Evolutionary conservation across 2,329 filamentous ascomycete genomes (phyloP), one percentile per base, ranked within the genome.

Genomic region (Penicillium nordicum): DNA sequence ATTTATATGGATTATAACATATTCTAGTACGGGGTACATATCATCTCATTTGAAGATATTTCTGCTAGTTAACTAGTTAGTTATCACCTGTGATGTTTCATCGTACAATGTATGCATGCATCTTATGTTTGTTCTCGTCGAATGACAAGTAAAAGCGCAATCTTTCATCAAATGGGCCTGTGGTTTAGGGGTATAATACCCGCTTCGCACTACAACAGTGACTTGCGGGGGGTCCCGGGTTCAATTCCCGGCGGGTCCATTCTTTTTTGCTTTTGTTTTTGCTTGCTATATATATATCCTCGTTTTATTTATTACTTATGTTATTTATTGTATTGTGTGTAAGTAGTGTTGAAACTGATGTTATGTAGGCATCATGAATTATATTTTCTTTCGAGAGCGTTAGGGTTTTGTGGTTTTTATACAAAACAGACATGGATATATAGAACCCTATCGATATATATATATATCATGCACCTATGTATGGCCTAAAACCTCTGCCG

Each of bases 171-270:
- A 53, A 30, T 36, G 54, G 54, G 54, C 54, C 42, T 57, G 54
- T 57, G 54, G 54, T 57, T 53, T 57, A 57, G 54, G 49, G 54
- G 54, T 57, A 57, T 57, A 53, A 57, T 57, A 50, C 54, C 48
- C 54, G 54, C 54, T 57, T 57, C 56, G 54, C 54, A 57, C 38
- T 51, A 34, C 16, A 25, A 30, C 14, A 38, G 34, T 48, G 43
- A 48, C 34, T 40, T 59, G 57, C 57, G 54, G 55, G 57, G 55
- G 57, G 57, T 59, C 57, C 57, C 54, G 54, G 57, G 57, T 59
- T 59, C 57, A 54, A 59, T 59, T 59, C 57, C 57, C 54, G 54
- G 57, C 50, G 55, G 45, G 55, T 57, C 54, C 54, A 57, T 42
- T 25, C 18, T 23, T 57, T 57, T 48, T 57, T 46, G 29, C 2